Conservation (phyloP, 164 flowering plant genomes). For the Tetrastigma voinierianum region DNA sequence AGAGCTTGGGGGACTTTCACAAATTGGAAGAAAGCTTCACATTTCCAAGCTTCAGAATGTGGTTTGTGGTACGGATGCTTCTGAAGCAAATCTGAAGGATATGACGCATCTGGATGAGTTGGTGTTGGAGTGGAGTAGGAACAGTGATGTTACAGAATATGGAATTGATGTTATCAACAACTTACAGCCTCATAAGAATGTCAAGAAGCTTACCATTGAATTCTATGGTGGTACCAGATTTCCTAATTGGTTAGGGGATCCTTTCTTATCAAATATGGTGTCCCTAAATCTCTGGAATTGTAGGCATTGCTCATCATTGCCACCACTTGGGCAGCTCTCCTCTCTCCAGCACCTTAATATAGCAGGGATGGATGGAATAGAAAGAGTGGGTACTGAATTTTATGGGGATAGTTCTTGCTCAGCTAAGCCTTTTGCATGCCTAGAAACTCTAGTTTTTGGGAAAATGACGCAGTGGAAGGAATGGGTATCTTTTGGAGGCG, state of each 20-base stretch:
- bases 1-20: slow-evolving; percentile 5
- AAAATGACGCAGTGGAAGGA: slow-evolving; percentile 12
- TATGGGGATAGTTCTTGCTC: background rate
- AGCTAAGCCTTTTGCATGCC: background rate
- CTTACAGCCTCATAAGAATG: slow-evolving; percentile 7
- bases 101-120: slow-evolving; percentile 13
- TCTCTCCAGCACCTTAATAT: slow-evolving; percentile 8
- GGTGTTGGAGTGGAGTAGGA: slow-evolving; percentile 7
- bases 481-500: slow-evolving; percentile 5
- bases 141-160: background rate
- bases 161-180: slow-evolving; percentile 5
- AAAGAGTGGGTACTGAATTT: slow-evolving; percentile 8
- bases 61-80: slow-evolving; percentile 7
- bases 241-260: slow-evolving; percentile 18
- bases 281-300: background rate
- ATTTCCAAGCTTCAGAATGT: slow-evolving; percentile 17
- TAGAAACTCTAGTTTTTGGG: slow-evolving; percentile 4
- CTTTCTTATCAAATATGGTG: slow-evolving; percentile 1
- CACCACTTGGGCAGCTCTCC: slow-evolving; percentile 17
- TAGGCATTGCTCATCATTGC: slow-evolving; percentile 4
- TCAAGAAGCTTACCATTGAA: slow-evolving; percentile 4
- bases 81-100: slow-evolving; percentile 10
- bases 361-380: background rate
- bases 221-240: slow-evolving; percentile 14
- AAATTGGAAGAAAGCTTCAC: background rate